A percentile compares a stretch with the other conserved stretches of the same genome.
Conservation (phyloP, 306 rosid genomes). For the Rosa lucieae region DNA sequence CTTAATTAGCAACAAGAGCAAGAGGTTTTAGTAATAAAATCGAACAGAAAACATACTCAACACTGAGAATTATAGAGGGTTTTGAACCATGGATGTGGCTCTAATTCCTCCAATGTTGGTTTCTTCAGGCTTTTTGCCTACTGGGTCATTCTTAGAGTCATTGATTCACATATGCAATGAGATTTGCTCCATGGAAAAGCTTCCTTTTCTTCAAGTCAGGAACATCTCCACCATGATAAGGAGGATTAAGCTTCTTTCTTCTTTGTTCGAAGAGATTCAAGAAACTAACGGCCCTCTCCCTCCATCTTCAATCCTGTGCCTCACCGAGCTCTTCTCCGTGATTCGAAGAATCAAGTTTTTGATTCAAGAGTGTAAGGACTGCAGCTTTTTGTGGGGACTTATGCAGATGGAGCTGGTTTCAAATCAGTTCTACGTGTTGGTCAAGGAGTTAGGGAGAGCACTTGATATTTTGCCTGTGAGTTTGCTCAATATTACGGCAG, state of each 20-base stretch:
- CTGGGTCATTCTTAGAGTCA: constrained; percentile 67
- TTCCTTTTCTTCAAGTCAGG: constrained; percentile 50
- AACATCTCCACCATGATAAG: constrained; percentile 76
- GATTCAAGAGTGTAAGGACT: constrained; percentile 67
- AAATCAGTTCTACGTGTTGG: constrained; percentile 65
- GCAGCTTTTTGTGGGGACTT: constrained; percentile 78
- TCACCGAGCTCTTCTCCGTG: constrained; percentile 82
- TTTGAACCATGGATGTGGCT: constrained; percentile 46
- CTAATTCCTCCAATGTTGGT: constrained; percentile 48
- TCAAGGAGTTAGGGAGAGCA: constrained; percentile 81
- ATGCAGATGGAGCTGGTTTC: constrained; percentile 58
- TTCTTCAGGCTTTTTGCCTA: constrained; percentile 61
- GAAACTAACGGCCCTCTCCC: constrained; percentile 63
- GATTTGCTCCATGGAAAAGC: constrained; percentile 60
- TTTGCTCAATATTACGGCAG: constrained; percentile 62
- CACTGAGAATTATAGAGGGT: neutral
- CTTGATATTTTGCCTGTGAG: constrained; percentile 80
- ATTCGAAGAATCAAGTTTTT: constrained; percentile 61
- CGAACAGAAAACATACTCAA: constrained; percentile 24
- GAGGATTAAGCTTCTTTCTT: constrained; percentile 78
- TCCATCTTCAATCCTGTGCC: constrained; percentile 79
- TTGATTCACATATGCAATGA: constrained; percentile 60
- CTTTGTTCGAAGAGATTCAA: constrained; percentile 81
- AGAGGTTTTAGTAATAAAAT: constrained; percentile 13
- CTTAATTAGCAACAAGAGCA: neutral